Evolutionary conservation across 495 filamentous ascomycete genomes (phyloP).

Genomic region (Halenospora varia): DNA sequence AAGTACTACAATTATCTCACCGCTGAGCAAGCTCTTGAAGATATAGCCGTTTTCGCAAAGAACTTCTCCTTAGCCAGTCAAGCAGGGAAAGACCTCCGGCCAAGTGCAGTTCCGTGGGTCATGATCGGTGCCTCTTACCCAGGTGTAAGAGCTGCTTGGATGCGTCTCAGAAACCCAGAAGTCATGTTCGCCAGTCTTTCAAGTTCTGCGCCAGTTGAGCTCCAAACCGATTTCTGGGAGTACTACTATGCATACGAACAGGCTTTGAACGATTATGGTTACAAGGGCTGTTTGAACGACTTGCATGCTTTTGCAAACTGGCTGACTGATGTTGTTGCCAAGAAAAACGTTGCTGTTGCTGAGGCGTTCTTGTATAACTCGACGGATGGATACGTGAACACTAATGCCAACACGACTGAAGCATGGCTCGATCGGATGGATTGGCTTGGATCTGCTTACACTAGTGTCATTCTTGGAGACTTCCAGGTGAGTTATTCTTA

Average conservation of each 20-base stretch:
- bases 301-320: background rate
- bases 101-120: background rate
- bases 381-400: too few species aligned
- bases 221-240: background rate
- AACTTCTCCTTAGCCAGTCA: background rate
- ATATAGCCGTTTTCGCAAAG: background rate
- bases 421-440: too few species aligned
- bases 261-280: background rate
- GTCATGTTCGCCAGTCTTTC: background rate
- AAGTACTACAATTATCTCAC: background rate
- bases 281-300: background rate
- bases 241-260: background rate
- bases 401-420: too few species aligned
- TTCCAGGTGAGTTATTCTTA: too few species aligned
- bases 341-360: background rate
- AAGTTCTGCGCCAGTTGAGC: background rate
- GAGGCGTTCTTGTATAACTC: background rate
- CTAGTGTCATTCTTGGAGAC: too few species aligned
- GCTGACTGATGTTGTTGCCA: background rate
- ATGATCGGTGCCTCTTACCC: background rate
- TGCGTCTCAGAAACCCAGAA: background rate
- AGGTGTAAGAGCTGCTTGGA: background rate
- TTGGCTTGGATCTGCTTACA: too few species aligned
- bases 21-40: background rate
- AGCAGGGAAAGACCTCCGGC: background rate